phyloP scores from a whole-genome alignment of 129 eudicot species.

The Flaveria trinervia region DNA sequence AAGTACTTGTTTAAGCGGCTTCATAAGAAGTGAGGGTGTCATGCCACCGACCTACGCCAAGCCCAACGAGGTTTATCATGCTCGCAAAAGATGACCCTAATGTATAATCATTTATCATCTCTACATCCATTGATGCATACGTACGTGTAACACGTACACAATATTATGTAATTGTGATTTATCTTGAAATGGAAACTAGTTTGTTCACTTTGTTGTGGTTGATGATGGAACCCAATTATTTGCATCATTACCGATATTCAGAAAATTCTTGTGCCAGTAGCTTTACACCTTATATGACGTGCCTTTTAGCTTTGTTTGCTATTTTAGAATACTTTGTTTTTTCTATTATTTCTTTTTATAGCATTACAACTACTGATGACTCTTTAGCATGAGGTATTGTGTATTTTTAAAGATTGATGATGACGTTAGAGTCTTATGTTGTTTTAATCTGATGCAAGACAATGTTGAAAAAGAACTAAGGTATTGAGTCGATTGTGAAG shows the following conservation, averaged over 20 bases:
- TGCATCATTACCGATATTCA: not conserved
- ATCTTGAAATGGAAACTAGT: not conserved
- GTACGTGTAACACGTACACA: not conserved
- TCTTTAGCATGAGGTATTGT: not conserved
- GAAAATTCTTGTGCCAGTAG: constrained; percentile 15
- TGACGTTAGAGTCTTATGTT: too few relatives aligned
- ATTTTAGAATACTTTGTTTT: not conserved
- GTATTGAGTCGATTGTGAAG: too few relatives aligned
- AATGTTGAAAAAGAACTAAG: too few relatives aligned
- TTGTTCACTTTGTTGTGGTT: constrained; percentile 1
- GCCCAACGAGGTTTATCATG: too few relatives aligned
- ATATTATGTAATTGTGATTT: not conserved
- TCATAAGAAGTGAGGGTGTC: too few relatives aligned
- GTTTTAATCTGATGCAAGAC: too few relatives aligned
- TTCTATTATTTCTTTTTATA: constrained; percentile 9
- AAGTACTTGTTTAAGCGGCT: too few relatives aligned
- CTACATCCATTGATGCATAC: not conserved
- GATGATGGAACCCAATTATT: not conserved
- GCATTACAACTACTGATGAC: constrained; percentile 17
- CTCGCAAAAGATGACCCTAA: too few relatives aligned
- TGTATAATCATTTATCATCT: not conserved
- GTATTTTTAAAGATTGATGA: too few relatives aligned
- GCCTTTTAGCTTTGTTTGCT: constrained; percentile 15
- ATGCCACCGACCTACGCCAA: too few relatives aligned
- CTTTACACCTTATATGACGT: constrained; percentile 7